These are phyloP conservation scores for Thamnidium elegans DNA, from an alignment of 192 early-diverging fungal genomes.

Conservation along the genomic window DNA sequence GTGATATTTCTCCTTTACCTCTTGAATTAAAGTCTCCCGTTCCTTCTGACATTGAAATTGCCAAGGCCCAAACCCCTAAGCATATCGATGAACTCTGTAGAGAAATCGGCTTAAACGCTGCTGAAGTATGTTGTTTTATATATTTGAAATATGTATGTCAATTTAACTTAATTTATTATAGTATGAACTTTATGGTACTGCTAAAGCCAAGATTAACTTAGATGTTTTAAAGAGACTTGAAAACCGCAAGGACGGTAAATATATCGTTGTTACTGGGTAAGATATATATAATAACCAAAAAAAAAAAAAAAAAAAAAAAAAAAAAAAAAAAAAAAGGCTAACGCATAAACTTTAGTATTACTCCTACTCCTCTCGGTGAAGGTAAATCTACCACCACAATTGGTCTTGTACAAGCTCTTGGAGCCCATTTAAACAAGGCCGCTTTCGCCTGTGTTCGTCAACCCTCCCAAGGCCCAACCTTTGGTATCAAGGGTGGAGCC, in stretches of 20 bases:
- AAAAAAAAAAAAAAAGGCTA: background rate
- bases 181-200: conserved; percentile 78
- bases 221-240: conserved; percentile 82
- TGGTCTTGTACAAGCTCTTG: conserved; percentile 93
- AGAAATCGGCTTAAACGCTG: conserved; percentile 77
- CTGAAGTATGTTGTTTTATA: conserved; percentile 49
- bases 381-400: conserved; percentile 98
- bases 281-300: background rate
- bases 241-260: conserved; percentile 77
- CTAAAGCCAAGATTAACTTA: conserved; percentile 89
- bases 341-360: conserved; percentile 58
- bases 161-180: background rate
- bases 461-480: conserved; percentile 98
- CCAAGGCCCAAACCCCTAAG: conserved; percentile 85
- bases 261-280: conserved; percentile 91
- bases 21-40: conserved; percentile 75
- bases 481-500: conserved; percentile 98
- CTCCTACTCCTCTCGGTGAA: conserved; percentile 97
- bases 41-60: conserved; percentile 95
- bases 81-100: conserved; percentile 69
- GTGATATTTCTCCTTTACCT: conserved; percentile 55
- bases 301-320: background rate
- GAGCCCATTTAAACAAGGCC: conserved; percentile 82
- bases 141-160: background rate
- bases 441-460: conserved; percentile 97